Evolutionary conservation across 2,329 filamentous ascomycete genomes (phyloP).

Genomic region (Ilyonectria robusta): DNA sequence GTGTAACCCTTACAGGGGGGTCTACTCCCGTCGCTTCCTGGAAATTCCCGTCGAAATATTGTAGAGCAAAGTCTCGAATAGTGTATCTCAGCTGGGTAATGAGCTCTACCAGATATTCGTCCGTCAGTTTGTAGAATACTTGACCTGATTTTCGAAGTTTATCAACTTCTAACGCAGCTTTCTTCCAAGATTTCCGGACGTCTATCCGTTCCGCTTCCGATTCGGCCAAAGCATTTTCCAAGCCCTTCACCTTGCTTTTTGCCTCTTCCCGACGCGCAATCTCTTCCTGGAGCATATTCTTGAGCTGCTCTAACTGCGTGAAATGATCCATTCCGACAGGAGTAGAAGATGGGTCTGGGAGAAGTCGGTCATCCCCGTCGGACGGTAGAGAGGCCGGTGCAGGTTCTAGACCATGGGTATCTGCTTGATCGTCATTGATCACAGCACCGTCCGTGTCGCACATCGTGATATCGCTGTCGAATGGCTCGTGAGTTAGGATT

Average conservation of each 20-base stretch:
- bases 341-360: too few relatives aligned
- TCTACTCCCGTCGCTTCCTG: not conserved
- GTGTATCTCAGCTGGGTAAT: constrained; percentile 1
- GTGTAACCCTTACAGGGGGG: not conserved
- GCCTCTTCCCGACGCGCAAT: not conserved
- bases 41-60: constrained; percentile 7
- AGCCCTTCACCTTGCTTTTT: not conserved
- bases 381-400: too few relatives aligned
- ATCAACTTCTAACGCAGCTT: not conserved
- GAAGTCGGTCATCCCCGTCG: too few relatives aligned
- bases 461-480: too few relatives aligned
- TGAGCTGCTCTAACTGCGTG: too few relatives aligned
- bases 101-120: not conserved
- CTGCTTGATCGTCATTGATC: too few relatives aligned
- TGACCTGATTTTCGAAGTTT: constrained; percentile 9
- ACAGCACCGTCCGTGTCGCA: too few relatives aligned
- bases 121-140: constrained; percentile 11
- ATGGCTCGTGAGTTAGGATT: too few relatives aligned
- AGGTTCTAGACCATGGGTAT: too few relatives aligned
- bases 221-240: not conserved
- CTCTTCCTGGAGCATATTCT: not conserved
- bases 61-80: constrained; percentile 6
- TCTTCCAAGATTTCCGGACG: constrained; percentile 11
- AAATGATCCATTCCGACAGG: too few relatives aligned
- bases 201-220: not conserved